Evolutionary conservation across 352 stramenopile genomes (phyloP).

Genomic region (Halophytophthora polymorphica): DNA sequence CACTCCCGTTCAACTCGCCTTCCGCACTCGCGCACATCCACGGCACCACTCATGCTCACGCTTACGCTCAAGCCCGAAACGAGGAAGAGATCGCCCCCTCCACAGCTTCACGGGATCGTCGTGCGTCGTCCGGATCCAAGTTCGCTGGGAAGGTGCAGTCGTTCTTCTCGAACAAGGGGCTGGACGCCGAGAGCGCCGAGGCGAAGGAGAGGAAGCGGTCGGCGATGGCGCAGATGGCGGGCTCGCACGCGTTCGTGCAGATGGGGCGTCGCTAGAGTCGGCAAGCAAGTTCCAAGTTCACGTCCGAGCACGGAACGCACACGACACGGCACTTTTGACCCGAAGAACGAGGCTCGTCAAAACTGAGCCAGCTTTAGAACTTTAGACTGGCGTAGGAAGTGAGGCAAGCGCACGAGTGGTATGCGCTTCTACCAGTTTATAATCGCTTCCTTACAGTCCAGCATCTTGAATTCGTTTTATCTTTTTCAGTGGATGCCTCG

Average conservation of each 20-base stretch:
- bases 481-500: too few relatives aligned
- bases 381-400: too few relatives aligned
- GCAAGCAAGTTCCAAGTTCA: too few relatives aligned
- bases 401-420: too few relatives aligned
- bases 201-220: neutral
- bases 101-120: neutral
- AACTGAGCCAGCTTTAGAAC: too few relatives aligned
- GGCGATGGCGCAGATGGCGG: neutral
- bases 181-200: neutral
- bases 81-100: neutral
- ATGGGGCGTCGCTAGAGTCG: neutral
- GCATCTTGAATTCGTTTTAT: too few relatives aligned
- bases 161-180: neutral
- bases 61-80: neutral
- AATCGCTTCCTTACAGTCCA: too few relatives aligned
- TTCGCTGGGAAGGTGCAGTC: neutral
- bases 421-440: too few relatives aligned
- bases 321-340: too few relatives aligned
- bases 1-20: neutral
- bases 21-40: neutral
- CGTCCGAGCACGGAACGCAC: too few relatives aligned
- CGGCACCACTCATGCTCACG: neutral
- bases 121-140: neutral
- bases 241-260: neutral
- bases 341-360: too few relatives aligned